phyloP scores from a whole-genome alignment of 2,329 filamentous ascomycete genomes.

The Dothideomycetidae sp. region DNA sequence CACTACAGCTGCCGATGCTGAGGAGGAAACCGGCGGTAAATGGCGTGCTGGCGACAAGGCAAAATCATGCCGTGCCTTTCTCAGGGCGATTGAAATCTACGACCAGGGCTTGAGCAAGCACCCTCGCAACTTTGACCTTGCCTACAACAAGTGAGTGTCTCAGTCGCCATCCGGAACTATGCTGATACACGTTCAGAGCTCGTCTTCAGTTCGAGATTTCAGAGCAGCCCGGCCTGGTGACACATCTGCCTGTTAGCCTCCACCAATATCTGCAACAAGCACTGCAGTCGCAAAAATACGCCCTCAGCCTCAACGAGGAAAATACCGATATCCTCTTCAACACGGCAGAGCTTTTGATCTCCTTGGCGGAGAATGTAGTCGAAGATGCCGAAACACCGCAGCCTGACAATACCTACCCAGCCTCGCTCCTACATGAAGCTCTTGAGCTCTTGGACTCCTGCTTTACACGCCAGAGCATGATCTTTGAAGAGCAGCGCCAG shows the following conservation, averaged over 20 bases:
- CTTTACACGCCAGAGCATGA: conserved; percentile 30
- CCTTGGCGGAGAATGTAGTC: conserved; percentile 45
- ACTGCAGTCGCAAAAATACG: conserved; percentile 49
- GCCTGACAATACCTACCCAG: conserved; percentile 31
- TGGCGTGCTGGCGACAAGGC: conserved; percentile 56
- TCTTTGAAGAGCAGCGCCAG: conserved; percentile 29
- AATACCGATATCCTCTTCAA: conserved; percentile 60
- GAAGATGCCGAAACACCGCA: conserved; percentile 37
- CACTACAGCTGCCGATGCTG: conserved; percentile 43
- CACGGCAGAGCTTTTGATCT: conserved; percentile 53
- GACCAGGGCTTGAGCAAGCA: conserved; percentile 47
- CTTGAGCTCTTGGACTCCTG: conserved; percentile 44
- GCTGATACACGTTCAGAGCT: conserved; percentile 34
- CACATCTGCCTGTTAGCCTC: conserved; percentile 40
- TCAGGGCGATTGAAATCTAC: conserved; percentile 52
- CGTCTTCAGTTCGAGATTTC: conserved; percentile 55
- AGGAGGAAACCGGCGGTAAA: conserved; percentile 60
- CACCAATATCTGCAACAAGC: conserved; percentile 45
- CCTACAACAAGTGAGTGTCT: conserved; percentile 58
- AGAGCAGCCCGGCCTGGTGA: conserved; percentile 49
- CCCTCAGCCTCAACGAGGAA: conserved; percentile 43
- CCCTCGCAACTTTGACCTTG: conserved; percentile 52
- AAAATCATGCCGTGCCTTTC: conserved; percentile 48
- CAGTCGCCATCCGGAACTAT: background rate
- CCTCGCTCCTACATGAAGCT: conserved; percentile 44